Conservation (phyloP, 495 filamentous ascomycete genomes). For the Neurospora sp. region DNA sequence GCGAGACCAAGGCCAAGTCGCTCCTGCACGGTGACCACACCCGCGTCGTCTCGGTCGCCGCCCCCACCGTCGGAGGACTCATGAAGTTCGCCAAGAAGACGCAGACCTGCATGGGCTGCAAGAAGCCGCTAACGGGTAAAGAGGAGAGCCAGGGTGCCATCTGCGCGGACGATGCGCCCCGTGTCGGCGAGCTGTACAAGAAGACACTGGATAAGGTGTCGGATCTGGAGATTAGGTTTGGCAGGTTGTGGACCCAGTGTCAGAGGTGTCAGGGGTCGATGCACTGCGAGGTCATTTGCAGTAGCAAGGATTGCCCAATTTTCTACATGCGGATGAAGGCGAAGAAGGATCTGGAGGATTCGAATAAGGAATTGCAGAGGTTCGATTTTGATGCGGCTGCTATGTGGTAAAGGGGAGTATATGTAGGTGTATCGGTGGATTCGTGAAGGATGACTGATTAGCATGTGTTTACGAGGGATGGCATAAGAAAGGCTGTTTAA, state of each 20-base stretch:
- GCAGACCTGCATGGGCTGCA: conserved; percentile 97
- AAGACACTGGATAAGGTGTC: conserved; percentile 78
- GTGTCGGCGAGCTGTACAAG: conserved; percentile 87
- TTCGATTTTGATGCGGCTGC: conserved; percentile 73
- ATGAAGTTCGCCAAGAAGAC: conserved; percentile 99
- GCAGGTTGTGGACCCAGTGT: conserved; percentile 94
- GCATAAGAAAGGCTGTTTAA: not conserved
- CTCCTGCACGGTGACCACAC: conserved; percentile 87
- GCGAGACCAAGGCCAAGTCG: conserved; percentile 76
- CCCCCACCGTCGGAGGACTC: conserved; percentile 78
- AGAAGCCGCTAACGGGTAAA: conserved; percentile 77
- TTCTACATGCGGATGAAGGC: conserved; percentile 99
- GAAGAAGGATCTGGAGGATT: conserved; percentile 96
- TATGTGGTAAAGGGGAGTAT: conserved; percentile 29
- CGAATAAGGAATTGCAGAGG: conserved; percentile 76
- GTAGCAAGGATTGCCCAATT: conserved; percentile 90
- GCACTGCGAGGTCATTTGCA: conserved; percentile 97
- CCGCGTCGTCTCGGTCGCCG: conserved; percentile 79
- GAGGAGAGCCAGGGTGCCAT: conserved; percentile 79
- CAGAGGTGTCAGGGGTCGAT: conserved; percentile 96
- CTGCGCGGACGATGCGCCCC: conserved; percentile 71
- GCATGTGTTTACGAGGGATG: not conserved
- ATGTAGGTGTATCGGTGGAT: not conserved
- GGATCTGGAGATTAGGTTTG: conserved; percentile 88
- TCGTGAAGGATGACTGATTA: not conserved